Conservation (phyloP, 1,139 yeast genomes). For the Lodderomyces orthopsilosis region DNA sequence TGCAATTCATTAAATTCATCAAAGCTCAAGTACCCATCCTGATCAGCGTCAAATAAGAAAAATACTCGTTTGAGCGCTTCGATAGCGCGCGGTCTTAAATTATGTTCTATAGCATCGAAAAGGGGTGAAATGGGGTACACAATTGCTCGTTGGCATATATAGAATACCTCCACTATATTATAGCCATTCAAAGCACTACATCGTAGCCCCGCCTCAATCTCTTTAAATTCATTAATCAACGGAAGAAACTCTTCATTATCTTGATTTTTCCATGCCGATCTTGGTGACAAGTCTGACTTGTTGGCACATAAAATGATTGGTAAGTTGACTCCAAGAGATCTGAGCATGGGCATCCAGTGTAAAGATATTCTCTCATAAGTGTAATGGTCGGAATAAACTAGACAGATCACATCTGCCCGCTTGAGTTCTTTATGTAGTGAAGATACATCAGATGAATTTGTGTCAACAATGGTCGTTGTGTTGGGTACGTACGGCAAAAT, state of each 20-base stretch:
- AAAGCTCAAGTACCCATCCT: slow-evolving; percentile 76
- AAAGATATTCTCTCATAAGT: slow-evolving; percentile 88
- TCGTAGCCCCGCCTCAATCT: slow-evolving; percentile 86
- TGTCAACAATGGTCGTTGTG: slow-evolving; percentile 74
- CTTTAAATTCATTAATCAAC: slow-evolving; percentile 84
- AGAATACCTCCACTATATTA: slow-evolving; percentile 87
- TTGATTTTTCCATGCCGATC: slow-evolving; percentile 19
- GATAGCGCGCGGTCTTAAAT: slow-evolving; percentile 71
- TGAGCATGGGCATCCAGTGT: slow-evolving; percentile 91
- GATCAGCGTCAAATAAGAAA: slow-evolving; percentile 83
- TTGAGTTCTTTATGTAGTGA: slow-evolving; percentile 71
- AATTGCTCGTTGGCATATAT: slow-evolving; percentile 87
- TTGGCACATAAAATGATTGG: slow-evolving; percentile 93
- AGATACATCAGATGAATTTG: slow-evolving; percentile 63
- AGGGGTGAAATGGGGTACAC: slow-evolving; percentile 93
- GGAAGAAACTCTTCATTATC: slow-evolving; percentile 81
- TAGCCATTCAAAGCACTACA: slow-evolving; percentile 78
- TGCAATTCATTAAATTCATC: slow-evolving; percentile 70
- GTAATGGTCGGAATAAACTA: slow-evolving; percentile 89
- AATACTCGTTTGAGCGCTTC: slow-evolving; percentile 79
- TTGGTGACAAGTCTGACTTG: slow-evolving; percentile 55
- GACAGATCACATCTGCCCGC: slow-evolving; percentile 87
- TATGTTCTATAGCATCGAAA: slow-evolving; percentile 87
- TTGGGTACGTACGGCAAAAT: slow-evolving; percentile 46
- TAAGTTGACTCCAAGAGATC: slow-evolving; percentile 87